Conservation (phyloP, 345 rosid genomes). For the Eucalyptus sp. region DNA sequence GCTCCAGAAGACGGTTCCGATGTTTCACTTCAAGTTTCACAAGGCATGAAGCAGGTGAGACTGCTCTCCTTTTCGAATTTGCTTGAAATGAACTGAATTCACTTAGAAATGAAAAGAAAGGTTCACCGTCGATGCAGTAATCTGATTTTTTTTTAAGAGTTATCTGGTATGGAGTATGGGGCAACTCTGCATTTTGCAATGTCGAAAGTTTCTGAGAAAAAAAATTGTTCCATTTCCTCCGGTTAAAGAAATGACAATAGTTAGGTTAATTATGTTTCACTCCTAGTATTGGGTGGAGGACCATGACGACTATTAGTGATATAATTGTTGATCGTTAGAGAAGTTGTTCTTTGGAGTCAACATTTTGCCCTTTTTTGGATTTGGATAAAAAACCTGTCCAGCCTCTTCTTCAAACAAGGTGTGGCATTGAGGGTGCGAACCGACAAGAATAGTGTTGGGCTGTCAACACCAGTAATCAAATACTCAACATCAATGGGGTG, state of each 20-base stretch:
- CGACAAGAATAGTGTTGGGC: not conserved
- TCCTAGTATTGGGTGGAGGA: not conserved
- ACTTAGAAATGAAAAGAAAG: not conserved
- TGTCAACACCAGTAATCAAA: not conserved
- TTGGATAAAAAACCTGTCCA: not conserved
- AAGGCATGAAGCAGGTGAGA: constrained; percentile 53
- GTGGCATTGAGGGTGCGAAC: not conserved
- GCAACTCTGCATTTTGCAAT: not conserved
- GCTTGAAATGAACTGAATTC: not conserved
- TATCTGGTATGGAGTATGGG: not conserved
- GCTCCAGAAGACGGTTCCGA: constrained; percentile 30
- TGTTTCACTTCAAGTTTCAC: constrained; percentile 38
- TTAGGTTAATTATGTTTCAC: not conserved
- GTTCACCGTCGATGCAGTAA: not conserved
- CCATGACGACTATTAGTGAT: not conserved
- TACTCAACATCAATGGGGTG: not conserved
- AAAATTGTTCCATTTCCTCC: not conserved
- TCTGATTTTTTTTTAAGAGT: not conserved
- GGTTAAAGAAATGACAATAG: not conserved
- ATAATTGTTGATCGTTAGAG: not conserved
- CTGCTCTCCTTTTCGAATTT: constrained; percentile 7
- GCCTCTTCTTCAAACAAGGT: not conserved
- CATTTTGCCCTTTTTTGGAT: not conserved
- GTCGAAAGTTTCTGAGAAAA: not conserved
- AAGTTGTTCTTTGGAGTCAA: not conserved